phyloP scores from a whole-genome alignment of 768 basidiomycete species.

The Hortiboletus flavorubellus region DNA sequence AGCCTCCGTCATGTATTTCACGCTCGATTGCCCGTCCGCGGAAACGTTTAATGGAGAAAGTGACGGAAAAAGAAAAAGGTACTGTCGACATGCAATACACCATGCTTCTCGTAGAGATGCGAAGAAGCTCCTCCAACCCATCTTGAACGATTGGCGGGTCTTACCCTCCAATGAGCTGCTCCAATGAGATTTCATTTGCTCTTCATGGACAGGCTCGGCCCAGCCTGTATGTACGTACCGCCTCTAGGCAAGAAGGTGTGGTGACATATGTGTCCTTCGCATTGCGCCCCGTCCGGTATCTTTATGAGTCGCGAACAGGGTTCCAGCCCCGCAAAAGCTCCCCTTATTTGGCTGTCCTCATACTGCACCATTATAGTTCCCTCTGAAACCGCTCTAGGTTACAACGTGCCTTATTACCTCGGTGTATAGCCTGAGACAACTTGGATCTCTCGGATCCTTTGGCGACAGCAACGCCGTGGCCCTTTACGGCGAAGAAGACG shows the following conservation, averaged over 20 bases:
- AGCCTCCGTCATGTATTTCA: neutral
- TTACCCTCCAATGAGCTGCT: neutral
- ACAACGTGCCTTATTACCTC: neutral
- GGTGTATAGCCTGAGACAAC: neutral
- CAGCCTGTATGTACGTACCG: slow-evolving; percentile 10
- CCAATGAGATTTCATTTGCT: slow-evolving; percentile 6
- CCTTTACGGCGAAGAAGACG: slow-evolving; percentile 11
- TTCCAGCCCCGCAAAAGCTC: slow-evolving; percentile 1
- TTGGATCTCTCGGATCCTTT: slow-evolving; percentile 9
- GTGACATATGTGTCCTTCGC: neutral
- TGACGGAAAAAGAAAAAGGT: neutral
- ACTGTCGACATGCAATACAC: slow-evolving; percentile 14
- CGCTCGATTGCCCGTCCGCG: slow-evolving; percentile 1
- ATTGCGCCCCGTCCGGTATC: slow-evolving; percentile 5
- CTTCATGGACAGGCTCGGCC: slow-evolving; percentile 1
- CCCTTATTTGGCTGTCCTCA: neutral
- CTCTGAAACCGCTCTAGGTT: neutral
- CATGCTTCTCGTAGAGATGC: slow-evolving; percentile 3
- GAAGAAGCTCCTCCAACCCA: slow-evolving; percentile 1
- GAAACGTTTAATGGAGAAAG: slow-evolving; percentile 1
- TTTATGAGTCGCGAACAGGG: slow-evolving; percentile 6
- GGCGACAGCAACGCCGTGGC: neutral
- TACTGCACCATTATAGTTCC: neutral
- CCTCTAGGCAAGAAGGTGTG: neutral
- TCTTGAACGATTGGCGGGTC: neutral